These are phyloP conservation scores for Ceriops decandra DNA, from an alignment of 345 rosid genomes.

Conservation along the genomic window DNA sequence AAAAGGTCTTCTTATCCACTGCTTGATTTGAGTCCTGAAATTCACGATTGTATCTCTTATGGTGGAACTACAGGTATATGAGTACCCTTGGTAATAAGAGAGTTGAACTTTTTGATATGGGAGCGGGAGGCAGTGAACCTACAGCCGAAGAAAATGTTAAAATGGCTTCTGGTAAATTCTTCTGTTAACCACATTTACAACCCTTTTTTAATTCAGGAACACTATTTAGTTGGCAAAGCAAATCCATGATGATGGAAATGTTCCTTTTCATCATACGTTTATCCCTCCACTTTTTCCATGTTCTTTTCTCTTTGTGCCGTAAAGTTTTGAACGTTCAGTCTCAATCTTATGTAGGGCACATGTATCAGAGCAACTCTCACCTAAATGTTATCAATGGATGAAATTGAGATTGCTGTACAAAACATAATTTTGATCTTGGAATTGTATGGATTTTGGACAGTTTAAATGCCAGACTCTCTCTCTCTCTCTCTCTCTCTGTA, in stretches of 20 bases:
- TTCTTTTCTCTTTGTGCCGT: neutral
- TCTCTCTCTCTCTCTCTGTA: too few relatives aligned
- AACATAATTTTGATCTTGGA: too few relatives aligned
- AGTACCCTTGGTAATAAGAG: conserved; percentile 86
- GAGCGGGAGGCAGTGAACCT: conserved; percentile 90
- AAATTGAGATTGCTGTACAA: too few relatives aligned
- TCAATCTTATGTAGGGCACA: too few relatives aligned
- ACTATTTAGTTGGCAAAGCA: neutral
- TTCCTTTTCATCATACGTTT: too few relatives aligned
- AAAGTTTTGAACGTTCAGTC: too few relatives aligned
- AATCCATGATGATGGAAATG: neutral
- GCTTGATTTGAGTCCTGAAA: conserved; percentile 2
- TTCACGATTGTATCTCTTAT: conserved; percentile 12
- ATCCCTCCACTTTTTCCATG: too few relatives aligned
- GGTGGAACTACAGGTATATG: conserved; percentile 60
- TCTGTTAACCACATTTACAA: neutral
- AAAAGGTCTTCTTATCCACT: neutral
- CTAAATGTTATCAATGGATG: too few relatives aligned
- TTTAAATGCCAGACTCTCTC: too few relatives aligned
- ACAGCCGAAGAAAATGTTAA: conserved; percentile 79
- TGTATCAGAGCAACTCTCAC: too few relatives aligned
- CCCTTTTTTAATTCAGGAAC: neutral
- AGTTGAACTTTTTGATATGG: conserved; percentile 86
- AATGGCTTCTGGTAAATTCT: conserved; percentile 73
- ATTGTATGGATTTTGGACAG: too few relatives aligned